phyloP scores from a whole-genome alignment of 2,329 filamentous ascomycete species.

The Alternaria metachromatica region DNA sequence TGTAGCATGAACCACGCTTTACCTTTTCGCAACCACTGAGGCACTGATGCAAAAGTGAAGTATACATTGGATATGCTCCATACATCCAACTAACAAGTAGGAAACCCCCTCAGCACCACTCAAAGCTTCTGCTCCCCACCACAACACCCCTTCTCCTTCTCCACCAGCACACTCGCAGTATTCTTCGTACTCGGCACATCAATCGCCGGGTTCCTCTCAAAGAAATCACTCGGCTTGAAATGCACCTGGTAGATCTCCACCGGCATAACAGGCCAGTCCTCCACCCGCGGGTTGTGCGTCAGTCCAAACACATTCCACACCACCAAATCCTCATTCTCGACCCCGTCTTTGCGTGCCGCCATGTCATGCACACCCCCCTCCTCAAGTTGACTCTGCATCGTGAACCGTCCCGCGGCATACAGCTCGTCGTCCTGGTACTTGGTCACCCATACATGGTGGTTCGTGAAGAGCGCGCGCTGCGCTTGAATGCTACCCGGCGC shows the following conservation, averaged over 20 bases:
- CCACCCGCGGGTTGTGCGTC: slow-evolving; percentile 59
- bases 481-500: slow-evolving; percentile 53
- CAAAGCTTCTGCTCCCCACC: slow-evolving; percentile 24
- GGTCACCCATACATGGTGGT: slow-evolving; percentile 62
- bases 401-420: slow-evolving; percentile 58
- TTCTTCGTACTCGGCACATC: slow-evolving; percentile 57
- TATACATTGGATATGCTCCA: neutral
- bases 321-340: slow-evolving; percentile 56
- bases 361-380: slow-evolving; percentile 55
- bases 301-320: slow-evolving; percentile 59
- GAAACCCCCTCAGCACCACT: neutral
- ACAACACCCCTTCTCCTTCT: slow-evolving; percentile 30
- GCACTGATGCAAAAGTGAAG: neutral
- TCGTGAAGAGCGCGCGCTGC: slow-evolving; percentile 57
- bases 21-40: neutral
- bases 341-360: slow-evolving; percentile 51
- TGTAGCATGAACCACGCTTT: neutral
- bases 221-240: slow-evolving; percentile 61
- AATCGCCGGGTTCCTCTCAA: slow-evolving; percentile 59
- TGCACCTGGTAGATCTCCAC: slow-evolving; percentile 57
- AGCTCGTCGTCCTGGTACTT: slow-evolving; percentile 60
- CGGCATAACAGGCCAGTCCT: slow-evolving; percentile 61
- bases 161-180: slow-evolving; percentile 35
- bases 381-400: slow-evolving; percentile 54
- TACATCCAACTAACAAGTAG: neutral